Evolutionary conservation across 2,329 filamentous ascomycete genomes (phyloP).

Genomic region (Chalaropsis thielavioides): DNA sequence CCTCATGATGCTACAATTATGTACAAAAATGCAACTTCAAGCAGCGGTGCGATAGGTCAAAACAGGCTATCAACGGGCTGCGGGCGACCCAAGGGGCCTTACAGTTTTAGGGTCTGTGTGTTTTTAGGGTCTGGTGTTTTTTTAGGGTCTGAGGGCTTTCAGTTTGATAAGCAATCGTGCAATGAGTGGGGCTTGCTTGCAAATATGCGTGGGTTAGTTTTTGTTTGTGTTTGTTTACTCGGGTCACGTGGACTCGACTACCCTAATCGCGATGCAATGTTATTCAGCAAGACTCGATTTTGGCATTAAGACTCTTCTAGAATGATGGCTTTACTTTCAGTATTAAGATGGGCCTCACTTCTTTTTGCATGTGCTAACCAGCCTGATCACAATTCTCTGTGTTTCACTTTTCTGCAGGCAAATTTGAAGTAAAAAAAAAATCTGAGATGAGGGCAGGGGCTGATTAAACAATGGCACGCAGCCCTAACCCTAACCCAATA

Average conservation of each 20-base stretch:
- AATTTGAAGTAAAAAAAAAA: not conserved
- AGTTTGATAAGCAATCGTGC: not conserved
- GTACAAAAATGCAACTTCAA: not conserved
- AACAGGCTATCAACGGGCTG: not conserved
- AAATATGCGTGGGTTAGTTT: not conserved
- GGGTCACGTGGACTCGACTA: not conserved
- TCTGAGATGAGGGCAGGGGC: too few relatives aligned
- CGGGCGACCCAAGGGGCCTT: not conserved
- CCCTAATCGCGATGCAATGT: not conserved
- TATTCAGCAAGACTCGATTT: not conserved
- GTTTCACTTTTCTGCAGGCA: not conserved
- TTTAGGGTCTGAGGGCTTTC: not conserved
- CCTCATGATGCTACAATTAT: not conserved
- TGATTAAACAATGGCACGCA: too few relatives aligned
- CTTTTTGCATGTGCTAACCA: too few relatives aligned
- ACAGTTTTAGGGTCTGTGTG: too few relatives aligned
- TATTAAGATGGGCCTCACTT: too few relatives aligned
- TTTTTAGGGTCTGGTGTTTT: not conserved
- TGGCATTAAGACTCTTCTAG: too few relatives aligned
- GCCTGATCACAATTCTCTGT: too few relatives aligned
- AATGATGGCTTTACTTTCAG: too few relatives aligned
- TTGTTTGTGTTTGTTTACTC: not conserved
- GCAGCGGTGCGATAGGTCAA: not conserved
- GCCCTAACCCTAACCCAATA: too few relatives aligned
- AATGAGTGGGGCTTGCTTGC: not conserved